Base-by-base conservation (phyloP, 805 yeast genomes). In the Ogataea nitratoaversa region DNA sequence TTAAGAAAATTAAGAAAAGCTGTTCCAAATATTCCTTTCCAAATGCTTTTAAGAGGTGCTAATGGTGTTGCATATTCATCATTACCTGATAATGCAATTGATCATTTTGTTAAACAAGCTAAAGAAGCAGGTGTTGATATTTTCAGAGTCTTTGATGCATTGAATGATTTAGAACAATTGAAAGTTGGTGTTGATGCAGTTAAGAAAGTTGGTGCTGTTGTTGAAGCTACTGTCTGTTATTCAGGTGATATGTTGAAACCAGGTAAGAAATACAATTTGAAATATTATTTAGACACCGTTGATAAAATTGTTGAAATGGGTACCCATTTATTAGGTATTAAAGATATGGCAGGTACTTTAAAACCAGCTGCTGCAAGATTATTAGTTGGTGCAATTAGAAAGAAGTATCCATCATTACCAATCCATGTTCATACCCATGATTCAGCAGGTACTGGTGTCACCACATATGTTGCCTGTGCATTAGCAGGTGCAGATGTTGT, bases 271-370 rank as follows among this genome's bases (percentile, higher is more conserved):
- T 93, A 93, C 73, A 89, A 90, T 71, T 76, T 93, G 63, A 86
- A 79, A 36, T 93, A 93, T 72, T 93, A 93, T 70, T 60, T 93
- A 59, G 72, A 72, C 17, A 79, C 91, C 42, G 89, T 86, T 46
- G 95, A 83, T 50, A 71, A 82, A 57, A 81, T 93, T 58, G 96
- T 93, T 44, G 72, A 69, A 46, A 81, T 90, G 87, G 99, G 99
- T 56, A 91, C 98, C 37, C 99, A 93, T 66, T 76, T 93, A 57
- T 74, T 93, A 54, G 99, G 98, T 70, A 93, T 93, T 63, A 93
- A 93, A 70, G 99, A 93, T 71, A 93, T 93, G 99, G 99, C 99
- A 43, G 99, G 99, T 72, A 91, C 98, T 50, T 66, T 93, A 71
- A 90, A 91, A 68, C 99, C 99, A 46, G 71, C 78, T 45, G 99